Conservation (phyloP, 768 basidiomycete genomes). For the Leucocoprinus leucothites region DNA sequence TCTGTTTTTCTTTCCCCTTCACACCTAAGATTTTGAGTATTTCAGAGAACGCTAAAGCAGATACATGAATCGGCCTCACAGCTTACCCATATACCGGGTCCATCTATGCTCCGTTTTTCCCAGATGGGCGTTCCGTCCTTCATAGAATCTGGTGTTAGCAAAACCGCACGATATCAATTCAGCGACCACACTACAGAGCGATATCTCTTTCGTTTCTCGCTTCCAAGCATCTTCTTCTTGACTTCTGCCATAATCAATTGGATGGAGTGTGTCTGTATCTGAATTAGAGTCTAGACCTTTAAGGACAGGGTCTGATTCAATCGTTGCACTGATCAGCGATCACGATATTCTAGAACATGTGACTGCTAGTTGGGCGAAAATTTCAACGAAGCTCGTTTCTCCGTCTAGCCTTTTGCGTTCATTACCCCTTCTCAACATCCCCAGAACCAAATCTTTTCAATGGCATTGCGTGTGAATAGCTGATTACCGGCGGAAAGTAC, state of each 20-base stretch:
- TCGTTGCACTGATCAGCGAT: background rate
- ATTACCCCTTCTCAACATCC: background rate
- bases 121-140: slow-evolving; percentile 70
- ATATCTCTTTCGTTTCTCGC: slow-evolving; percentile 41
- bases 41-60: background rate
- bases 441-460: too few species aligned
- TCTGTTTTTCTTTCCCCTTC: slow-evolving; percentile 79
- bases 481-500: background rate
- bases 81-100: slow-evolving; percentile 84
- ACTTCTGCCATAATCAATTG: slow-evolving; percentile 21
- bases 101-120: slow-evolving; percentile 65
- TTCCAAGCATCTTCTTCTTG: slow-evolving; percentile 26
- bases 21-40: slow-evolving; percentile 39
- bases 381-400: background rate
- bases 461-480: too few species aligned
- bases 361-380: background rate
- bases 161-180: background rate
- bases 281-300: background rate
- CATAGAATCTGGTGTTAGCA: background rate
- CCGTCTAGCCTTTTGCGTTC: background rate
- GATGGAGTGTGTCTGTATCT: background rate
- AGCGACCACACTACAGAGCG: slow-evolving; percentile 37
- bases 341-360: slow-evolving; percentile 3
- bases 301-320: background rate
- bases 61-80: slow-evolving; percentile 36